Base-by-base conservation (phyloP, 106 monocot genomes). In the Narthecium ossifragum region DNA sequence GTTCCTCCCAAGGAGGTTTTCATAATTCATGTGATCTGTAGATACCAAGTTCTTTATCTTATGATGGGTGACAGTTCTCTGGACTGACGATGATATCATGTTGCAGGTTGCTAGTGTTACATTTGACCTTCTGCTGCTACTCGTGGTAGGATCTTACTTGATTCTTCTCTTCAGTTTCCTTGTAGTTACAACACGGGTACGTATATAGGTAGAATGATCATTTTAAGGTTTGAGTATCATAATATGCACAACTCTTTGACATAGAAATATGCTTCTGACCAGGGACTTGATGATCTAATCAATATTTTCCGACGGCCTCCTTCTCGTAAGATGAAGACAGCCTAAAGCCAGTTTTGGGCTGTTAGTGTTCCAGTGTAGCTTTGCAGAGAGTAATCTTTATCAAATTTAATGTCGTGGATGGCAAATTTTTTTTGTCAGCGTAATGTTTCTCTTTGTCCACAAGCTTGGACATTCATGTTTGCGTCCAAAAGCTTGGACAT, bases 231-330 rank as follows among this genome's bases (percentile, higher is more conserved):
- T 31, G 8, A 9, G 24, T 8, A 13, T 43, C 11, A 43, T 43
- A 12, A 61, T 7, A n/a, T n/a, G n/a, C n/a, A n/a, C n/a, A n/a
- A n/a, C n/a, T n/a, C n/a, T n/a, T n/a, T n/a, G n/a, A n/a, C 4
- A 51, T 21, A 21, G 9, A 26, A 17, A 7, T 17, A 49, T 25
- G 50, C 28, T 30, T 33, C 25, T 48, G 10, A n/a, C 2, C 73
- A 98, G 98, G 98, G 98, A 61, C 49, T 98, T 29, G 98, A 98
- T 75, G 98, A 98, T 85, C 98, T 98, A 28, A 84, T 98, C 37
- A 88, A 84, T 61, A 91, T 98, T 57, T 85, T 98, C 48, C 75
- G 98, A 6, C 78, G 87, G 8, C 98, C 98, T 25, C 74, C 86
- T 30, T 73, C 81, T 3, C 66, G 98, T 15, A 98, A 98, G 59